Conservation (phyloP, 164 flowering plant species). For the Kingdonia uniflora region DNA sequence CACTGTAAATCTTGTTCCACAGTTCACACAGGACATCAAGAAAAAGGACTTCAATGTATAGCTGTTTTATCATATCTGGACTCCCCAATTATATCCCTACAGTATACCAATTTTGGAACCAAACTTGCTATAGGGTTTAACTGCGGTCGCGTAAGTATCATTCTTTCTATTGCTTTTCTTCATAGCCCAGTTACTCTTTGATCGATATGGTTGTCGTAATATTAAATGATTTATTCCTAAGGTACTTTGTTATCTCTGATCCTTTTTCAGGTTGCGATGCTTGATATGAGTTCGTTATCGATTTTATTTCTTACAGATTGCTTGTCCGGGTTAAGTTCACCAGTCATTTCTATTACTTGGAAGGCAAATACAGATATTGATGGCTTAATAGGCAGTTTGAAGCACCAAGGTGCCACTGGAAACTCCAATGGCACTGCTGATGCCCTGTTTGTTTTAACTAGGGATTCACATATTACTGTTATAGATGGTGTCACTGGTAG, state of each 20-base stretch:
- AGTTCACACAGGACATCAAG: conserved; percentile 39
- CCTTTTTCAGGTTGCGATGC: conserved; percentile 55
- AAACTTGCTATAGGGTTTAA: conserved; percentile 73
- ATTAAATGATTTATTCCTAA: conserved; percentile 1
- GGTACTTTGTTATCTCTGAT: conserved; percentile 3
- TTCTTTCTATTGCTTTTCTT: conserved; percentile 5
- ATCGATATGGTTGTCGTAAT: neutral
- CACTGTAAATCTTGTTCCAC: conserved; percentile 12
- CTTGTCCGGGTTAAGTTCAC: conserved; percentile 28
- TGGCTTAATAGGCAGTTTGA: conserved; percentile 21
- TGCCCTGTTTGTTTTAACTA: conserved; percentile 40
- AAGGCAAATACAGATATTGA: conserved; percentile 13
- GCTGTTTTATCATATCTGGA: conserved; percentile 46
- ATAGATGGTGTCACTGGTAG: conserved; percentile 42
- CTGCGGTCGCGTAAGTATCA: conserved; percentile 55
- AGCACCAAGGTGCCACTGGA: conserved; percentile 18
- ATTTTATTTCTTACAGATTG: conserved; percentile 38
- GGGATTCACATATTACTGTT: conserved; percentile 42
- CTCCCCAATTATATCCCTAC: conserved; percentile 49
- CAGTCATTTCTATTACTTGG: conserved; percentile 39
- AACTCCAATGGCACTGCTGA: conserved; percentile 14
- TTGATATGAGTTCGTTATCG: conserved; percentile 43
- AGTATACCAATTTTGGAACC: conserved; percentile 37
- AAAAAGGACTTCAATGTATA: conserved; percentile 31
- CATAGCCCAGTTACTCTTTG: neutral